phyloP scores from a whole-genome alignment of 345 rosid species.

The Gossypium anomalum region DNA sequence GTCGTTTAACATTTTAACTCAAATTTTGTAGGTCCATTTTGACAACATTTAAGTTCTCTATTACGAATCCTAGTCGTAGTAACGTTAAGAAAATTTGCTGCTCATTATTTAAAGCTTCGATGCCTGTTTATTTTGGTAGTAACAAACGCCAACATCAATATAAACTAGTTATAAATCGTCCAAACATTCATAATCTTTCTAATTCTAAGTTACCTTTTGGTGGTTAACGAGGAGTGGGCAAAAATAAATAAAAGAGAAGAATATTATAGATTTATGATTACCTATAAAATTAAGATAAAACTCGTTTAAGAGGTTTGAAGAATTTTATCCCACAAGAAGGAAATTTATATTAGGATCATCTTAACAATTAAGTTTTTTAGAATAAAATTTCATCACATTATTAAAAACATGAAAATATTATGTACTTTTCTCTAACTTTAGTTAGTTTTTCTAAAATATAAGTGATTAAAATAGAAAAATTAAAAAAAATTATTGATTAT shows the following conservation, averaged over 20 bases:
- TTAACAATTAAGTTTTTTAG: too few relatives aligned
- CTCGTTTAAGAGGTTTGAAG: too few relatives aligned
- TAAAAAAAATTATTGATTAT: too few relatives aligned
- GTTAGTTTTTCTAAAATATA: too few relatives aligned
- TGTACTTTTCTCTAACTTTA: too few relatives aligned
- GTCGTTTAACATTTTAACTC: neutral
- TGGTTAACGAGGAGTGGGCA: too few relatives aligned
- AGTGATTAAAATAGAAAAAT: too few relatives aligned
- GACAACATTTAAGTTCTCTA: neutral
- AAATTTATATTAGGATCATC: too few relatives aligned
- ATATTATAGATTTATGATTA: neutral
- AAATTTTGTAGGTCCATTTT: slow-evolving; percentile 9
- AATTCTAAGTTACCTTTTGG: neutral
- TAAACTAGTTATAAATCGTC: neutral
- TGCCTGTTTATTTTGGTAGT: neutral
- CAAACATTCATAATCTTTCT: neutral
- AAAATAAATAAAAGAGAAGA: neutral
- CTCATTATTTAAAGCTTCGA: neutral
- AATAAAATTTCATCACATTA: too few relatives aligned
- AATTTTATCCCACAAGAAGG: too few relatives aligned
- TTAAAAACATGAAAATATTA: too few relatives aligned
- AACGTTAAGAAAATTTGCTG: neutral
- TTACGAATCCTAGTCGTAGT: neutral
- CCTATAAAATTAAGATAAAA: neutral
- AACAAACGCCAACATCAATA: neutral